phyloP scores from a whole-genome alignment of 257 asterid genomes.

The Dorcoceras hygrometricum region DNA sequence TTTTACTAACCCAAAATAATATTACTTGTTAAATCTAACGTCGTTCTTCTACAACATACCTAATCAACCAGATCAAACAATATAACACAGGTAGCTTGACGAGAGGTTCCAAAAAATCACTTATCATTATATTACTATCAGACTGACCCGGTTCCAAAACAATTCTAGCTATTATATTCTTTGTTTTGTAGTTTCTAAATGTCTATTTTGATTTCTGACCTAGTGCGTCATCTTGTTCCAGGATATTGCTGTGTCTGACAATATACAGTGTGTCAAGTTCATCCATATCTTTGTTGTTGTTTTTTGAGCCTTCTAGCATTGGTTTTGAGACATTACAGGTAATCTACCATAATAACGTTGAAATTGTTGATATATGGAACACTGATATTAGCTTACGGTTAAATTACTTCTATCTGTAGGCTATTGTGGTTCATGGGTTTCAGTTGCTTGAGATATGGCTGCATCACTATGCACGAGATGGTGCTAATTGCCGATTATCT shows the following conservation, averaged over 20 bases:
- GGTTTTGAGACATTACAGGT: slow-evolving; percentile 98
- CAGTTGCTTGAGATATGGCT: slow-evolving; percentile 90
- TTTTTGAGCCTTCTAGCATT: slow-evolving; percentile 92
- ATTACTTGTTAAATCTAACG: too few relatives aligned
- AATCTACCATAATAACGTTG: slow-evolving; percentile 16
- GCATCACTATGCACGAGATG: slow-evolving; percentile 66
- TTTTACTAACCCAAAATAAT: too few relatives aligned
- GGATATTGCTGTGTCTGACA: slow-evolving; percentile 62
- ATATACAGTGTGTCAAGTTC: slow-evolving; percentile 50
- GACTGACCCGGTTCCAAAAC: too few relatives aligned
- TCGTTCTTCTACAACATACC: too few relatives aligned
- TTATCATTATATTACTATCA: too few relatives aligned
- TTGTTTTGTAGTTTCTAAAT: slow-evolving; percentile 4
- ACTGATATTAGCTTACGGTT: slow-evolving; percentile 26
- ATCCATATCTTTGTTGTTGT: slow-evolving; percentile 56
- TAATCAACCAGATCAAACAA: too few relatives aligned
- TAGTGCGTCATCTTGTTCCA: slow-evolving; percentile 30
- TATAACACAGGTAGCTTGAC: too few relatives aligned
- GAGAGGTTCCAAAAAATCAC: too few relatives aligned
- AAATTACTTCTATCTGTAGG: slow-evolving; percentile 47
- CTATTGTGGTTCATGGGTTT: slow-evolving; percentile 91
- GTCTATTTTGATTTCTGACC: slow-evolving; percentile 23
- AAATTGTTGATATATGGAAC: slow-evolving; percentile 1
- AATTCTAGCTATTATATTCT: not conserved
- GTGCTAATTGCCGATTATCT: slow-evolving; percentile 56